Base-by-base conservation (phyloP, 2,329 filamentous ascomycete genomes). In the Neurospora crassa region DNA sequence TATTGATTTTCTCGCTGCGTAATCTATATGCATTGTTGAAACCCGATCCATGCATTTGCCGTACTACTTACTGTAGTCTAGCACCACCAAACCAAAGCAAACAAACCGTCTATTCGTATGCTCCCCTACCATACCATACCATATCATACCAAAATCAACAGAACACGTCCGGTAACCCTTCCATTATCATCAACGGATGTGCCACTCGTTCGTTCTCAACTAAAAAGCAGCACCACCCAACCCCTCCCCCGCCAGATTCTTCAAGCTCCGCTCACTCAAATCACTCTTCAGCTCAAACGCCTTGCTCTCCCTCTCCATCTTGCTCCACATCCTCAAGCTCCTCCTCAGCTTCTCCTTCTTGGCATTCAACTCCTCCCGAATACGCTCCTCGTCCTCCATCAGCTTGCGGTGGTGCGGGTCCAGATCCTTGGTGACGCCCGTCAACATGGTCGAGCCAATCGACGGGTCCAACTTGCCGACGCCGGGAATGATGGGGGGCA, bases 311-410 rank as follows among this genome's bases (percentile, higher is more conserved):
- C 87, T 82, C 76, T 87, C 84, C 67, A 87, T 80, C 75, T 82
- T 82, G 70, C 88, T 84, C 85, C 87, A 89, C 40, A 81, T 75
- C 67, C 84, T 82, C 45, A 89, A 79, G 70, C 82, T 86, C 78
- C 84, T 85, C 40, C 86, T 82, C 47, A 89, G 78, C 73, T 84
- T 84, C 59, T 89, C 87, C 75, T 89, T 84, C 76, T 86, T 87
- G 34, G 75, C 76, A 24, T 84, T 82, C 40, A 87, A 78, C 70
- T 89, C 87, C 59, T 85, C 83, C 1, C 87, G 82, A 43, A 88
- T 75, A 73, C 84, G 84, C 77, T 89, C 87, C 76, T 89, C 87
- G 67, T 89, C 87, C 47, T 88, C 87, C 71, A 82, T 83, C 12
- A 89, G 81, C 72, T 85, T 86, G 42, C 82, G 81, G 74, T 83